Evolutionary conservation across 768 basidiomycete species (phyloP), one percentile per base, ranked within the genome.

Genomic region (Amanita subjunquillea): DNA sequence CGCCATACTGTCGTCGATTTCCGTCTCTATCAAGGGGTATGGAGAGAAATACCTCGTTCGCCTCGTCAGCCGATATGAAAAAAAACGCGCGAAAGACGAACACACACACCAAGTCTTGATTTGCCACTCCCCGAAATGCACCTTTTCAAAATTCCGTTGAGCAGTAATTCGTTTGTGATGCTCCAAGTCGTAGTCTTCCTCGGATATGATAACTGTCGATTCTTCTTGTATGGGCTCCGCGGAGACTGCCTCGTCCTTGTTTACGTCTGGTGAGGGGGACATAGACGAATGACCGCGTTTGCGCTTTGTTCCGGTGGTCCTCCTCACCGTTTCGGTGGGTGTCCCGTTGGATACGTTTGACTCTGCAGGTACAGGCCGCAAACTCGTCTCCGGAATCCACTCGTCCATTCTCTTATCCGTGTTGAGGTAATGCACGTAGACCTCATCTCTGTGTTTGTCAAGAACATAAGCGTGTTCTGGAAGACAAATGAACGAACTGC

Each of bases 1-100:
- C 4, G 60, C 50, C 22, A 29, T 58, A 20, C 61, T 63, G 25
- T 84, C 83, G 46, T 84, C 79, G 49, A 71, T 63, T 55, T 91
- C 87, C 6, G 72, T 67, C 59, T 91, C 88, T 17, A 74, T 73
- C 23, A 87, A 67, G 13, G 93, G 92, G 65, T 94, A 95, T 1
- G 93, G 93, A 2, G 93, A 96, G 64, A 87, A 92, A 69, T 94
- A 94, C 89, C 92, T 93, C 56, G 4, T 39, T 40, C 48, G 4
- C 4, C 50, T 30, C 20, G 23, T 42, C 50, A 29, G 50, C 37
- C 41, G 37, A 23, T 39, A 54, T 27, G 37, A 41, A 46, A 30
- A 41, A 46, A 30, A 27, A 55, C 40, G 30, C 41, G 40, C 40
- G 34, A 13, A 34, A 12, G 12, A 34, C 12, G 34, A 34, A 34